These are phyloP conservation scores for Tolypocladium guangdongense DNA, from an alignment of 2,329 filamentous ascomycete species.

Conservation along the genomic window DNA sequence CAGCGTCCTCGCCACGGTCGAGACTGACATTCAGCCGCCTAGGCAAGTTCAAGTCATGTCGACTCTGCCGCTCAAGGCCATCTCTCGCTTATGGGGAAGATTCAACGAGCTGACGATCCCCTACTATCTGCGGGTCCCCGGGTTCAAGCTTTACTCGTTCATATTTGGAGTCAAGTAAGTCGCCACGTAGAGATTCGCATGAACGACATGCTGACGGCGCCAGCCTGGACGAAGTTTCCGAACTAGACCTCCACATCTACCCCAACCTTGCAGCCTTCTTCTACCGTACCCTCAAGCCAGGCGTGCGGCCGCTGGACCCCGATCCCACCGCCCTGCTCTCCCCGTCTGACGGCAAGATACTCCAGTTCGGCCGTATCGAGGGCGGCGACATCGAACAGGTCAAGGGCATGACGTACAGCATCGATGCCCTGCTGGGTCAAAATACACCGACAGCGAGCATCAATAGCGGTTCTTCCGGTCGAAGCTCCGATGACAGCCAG, in stretches of 20 bases:
- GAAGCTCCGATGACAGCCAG: conserved; percentile 12
- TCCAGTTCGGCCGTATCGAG: conserved; percentile 88
- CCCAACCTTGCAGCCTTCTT: conserved; percentile 95
- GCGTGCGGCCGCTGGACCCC: conserved; percentile 72
- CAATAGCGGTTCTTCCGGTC: conserved; percentile 20
- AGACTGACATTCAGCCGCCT: neutral
- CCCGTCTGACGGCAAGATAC: conserved; percentile 79
- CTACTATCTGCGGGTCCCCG: conserved; percentile 76
- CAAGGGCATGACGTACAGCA: conserved; percentile 95
- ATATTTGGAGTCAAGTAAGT: conserved; percentile 74
- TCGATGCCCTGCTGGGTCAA: conserved; percentile 81
- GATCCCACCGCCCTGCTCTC: conserved; percentile 72
- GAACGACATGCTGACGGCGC: neutral
- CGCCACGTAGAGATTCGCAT: neutral
- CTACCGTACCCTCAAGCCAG: conserved; percentile 88
- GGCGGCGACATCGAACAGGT: conserved; percentile 95
- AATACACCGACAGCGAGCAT: conserved; percentile 46
- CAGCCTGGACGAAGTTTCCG: conserved; percentile 73
- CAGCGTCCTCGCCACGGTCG: no score
- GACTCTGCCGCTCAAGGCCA: conserved; percentile 78
- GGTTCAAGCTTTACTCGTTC: conserved; percentile 84
- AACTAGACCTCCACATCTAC: conserved; percentile 80
- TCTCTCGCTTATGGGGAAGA: conserved; percentile 78
- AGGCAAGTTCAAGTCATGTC: conserved; percentile 90
- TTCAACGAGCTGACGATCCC: conserved; percentile 88